Base-by-base conservation (phyloP, 1,284 basidiomycete species). In the Clitocybe nebularis region DNA sequence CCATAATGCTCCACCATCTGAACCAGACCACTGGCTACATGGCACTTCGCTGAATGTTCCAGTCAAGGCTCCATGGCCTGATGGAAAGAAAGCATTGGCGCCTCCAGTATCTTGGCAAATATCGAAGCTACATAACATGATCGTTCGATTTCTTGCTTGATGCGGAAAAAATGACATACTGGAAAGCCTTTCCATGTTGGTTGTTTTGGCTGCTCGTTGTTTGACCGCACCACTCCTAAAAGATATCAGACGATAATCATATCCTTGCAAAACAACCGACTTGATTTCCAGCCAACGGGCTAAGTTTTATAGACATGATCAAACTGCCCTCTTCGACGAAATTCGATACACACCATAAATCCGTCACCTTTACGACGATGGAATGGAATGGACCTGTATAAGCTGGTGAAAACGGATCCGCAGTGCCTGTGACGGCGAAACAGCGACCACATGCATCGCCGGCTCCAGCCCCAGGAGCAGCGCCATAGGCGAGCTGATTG, bases 361-460 rank as follows among this genome's bases (percentile, higher is more conserved):
- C 72, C 7, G 70, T 74, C 22, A 77, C 71, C 59, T 78, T 80
- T 11, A 81, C 77, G 24, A 81, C 64, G 45, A 80, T 71, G 24
- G 67, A 66, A 20, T 73, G 51, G 62, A 79, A 78, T 9, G 77
- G 75, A 3, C 77, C 77, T 7, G 63, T 58, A 59, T 54, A 79
- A 0, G 59, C 44, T 0, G 76, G 74, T 17, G 74, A 74, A 61
- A 62, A 79, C 8, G 78, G 78, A 53, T 80, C 77, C 9, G 59
- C 51, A 13, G 52, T 65, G n/a, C 64, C 75, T 2, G 76, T 75
- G 39, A 80, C 25, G 9, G 67, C 60, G 53, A 79, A 79, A 63
- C 77, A 79, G 34, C 77, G 71, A 16, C 77, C 77, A 50, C 77
- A 81, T 13, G 74, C 77, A 56, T 79, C 77, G n/a, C 78, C 77